Conservation (phyloP, 495 filamentous ascomycete species). For the Aspergillus ostianus region DNA sequence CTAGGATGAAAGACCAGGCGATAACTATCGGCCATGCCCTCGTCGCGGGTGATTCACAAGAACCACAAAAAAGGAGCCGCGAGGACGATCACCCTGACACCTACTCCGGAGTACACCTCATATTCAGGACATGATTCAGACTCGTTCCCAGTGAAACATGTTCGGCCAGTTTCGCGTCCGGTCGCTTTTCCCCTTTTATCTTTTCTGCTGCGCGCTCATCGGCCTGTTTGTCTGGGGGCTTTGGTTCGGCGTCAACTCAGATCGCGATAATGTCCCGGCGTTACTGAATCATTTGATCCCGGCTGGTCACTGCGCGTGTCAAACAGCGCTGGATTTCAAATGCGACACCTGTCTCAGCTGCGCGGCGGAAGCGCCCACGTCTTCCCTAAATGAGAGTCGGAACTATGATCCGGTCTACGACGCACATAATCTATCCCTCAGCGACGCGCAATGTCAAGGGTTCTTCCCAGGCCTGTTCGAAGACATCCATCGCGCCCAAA, state of each 20-base stretch:
- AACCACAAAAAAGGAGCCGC: not conserved
- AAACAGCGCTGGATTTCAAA: constrained; percentile 15
- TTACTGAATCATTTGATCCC: constrained; percentile 16
- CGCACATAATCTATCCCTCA: constrained; percentile 21
- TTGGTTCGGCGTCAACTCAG: constrained; percentile 17
- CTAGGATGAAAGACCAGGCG: not conserved
- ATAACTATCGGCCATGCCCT: not conserved
- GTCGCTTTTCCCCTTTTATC: not conserved
- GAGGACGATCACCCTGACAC: not conserved
- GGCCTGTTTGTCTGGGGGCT: constrained; percentile 8
- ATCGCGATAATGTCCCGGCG: constrained; percentile 12
- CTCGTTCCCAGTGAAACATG: not conserved
- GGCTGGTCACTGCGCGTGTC: constrained; percentile 18
- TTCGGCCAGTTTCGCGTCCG: not conserved
- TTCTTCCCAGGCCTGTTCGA: constrained; percentile 34
- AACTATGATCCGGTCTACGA: constrained; percentile 16
- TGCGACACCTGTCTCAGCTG: constrained; percentile 12
- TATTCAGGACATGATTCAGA: not conserved
- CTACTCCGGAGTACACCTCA: too few species aligned
- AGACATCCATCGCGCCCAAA: constrained; percentile 26
- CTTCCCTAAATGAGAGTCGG: constrained; percentile 8
- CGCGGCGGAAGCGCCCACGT: constrained; percentile 3
- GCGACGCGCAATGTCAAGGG: constrained; percentile 23
- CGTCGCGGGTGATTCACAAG: too few species aligned
- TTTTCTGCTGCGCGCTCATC: not conserved